Evolutionary conservation across 176 grass and related monocot species (phyloP).

Genomic region (Saccharum spontaneum): DNA sequence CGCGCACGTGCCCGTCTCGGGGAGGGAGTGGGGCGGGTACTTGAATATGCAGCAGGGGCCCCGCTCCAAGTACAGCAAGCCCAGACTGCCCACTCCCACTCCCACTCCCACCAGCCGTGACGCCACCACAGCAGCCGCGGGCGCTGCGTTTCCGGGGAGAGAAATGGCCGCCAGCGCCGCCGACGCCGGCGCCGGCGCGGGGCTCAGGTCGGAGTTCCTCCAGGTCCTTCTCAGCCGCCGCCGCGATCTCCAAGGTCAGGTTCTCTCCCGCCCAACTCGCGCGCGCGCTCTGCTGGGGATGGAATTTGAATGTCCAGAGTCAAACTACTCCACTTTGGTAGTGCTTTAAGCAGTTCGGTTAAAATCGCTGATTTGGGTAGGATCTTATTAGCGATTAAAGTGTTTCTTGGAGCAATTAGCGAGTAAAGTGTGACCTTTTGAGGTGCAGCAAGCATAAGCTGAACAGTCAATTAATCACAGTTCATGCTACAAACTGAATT

Average conservation of each 20-base stretch:
- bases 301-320: background rate
- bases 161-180: slow-evolving; percentile 28
- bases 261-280: background rate
- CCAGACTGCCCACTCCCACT: background rate
- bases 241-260: slow-evolving; percentile 32
- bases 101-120: background rate
- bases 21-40: background rate
- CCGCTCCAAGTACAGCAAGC: background rate
- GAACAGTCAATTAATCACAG: background rate
- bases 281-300: background rate
- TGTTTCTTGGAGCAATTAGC: background rate
- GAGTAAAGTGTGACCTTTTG: background rate
- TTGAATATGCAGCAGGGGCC: background rate
- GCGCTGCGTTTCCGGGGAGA: background rate
- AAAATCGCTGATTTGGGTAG: background rate
- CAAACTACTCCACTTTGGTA: background rate
- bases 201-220: slow-evolving; percentile 51
- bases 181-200: background rate
- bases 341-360: background rate
- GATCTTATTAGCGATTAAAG: background rate
- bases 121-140: background rate
- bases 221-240: slow-evolving; percentile 57
- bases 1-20: slow-evolving; percentile 20
- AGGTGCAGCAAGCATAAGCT: background rate
- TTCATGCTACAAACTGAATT: background rate